Conservation (phyloP, 78 protist genomes). For the Dictyostelium citrinum region DNA sequence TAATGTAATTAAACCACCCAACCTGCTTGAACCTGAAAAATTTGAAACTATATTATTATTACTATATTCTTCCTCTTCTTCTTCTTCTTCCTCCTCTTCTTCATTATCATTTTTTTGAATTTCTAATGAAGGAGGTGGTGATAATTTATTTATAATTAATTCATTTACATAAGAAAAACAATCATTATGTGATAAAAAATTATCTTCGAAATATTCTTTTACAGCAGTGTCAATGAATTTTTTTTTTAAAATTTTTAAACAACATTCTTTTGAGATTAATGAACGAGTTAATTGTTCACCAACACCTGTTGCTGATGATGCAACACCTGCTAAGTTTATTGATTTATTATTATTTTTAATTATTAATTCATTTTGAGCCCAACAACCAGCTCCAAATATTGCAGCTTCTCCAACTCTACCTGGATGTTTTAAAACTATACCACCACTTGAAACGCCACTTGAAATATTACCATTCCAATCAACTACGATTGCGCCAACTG, state of each 20-base stretch:
- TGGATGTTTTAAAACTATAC: constrained; percentile 72
- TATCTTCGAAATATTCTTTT: constrained; percentile 30
- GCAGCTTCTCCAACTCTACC: constrained; percentile 89
- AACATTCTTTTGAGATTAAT: constrained; percentile 62
- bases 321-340: constrained; percentile 36
- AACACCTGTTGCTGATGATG: constrained; percentile 74
- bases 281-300: constrained; percentile 82
- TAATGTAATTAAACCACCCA: constrained; percentile 69
- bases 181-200: constrained; percentile 34
- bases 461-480: constrained; percentile 71
- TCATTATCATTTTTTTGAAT: neutral
- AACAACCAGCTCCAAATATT: constrained; percentile 69
- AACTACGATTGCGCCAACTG: constrained; percentile 84
- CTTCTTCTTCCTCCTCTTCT: constrained; percentile 3
- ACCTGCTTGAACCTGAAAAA: constrained; percentile 35
- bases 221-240: constrained; percentile 36
- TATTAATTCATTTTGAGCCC: constrained; percentile 70
- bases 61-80: constrained; percentile 12
- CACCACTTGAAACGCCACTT: constrained; percentile 89
- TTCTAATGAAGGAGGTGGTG: neutral
- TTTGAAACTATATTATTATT: neutral
- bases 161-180: constrained; percentile 39
- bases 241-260: constrained; percentile 14
- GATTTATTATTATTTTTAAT: neutral
- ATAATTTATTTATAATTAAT: neutral